Conservation (phyloP, 2,329 filamentous ascomycete species). For the Fusarium liriodendri region DNA sequence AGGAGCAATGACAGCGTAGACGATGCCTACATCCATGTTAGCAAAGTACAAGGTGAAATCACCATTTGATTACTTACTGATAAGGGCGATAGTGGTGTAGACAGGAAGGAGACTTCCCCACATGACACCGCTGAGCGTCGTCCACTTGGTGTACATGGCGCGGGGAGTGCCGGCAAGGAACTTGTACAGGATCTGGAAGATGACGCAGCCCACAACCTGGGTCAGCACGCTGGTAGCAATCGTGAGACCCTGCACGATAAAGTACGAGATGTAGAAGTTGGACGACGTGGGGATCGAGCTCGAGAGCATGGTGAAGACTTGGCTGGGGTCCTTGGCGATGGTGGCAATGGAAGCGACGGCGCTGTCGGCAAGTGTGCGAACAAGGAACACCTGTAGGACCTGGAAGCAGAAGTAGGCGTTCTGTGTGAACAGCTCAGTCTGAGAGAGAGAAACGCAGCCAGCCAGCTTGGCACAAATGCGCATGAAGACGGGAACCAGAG, state of each 20-base stretch:
- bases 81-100: constrained; percentile 79
- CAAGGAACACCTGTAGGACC: constrained; percentile 92
- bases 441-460: constrained; percentile 81
- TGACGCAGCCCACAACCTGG: constrained; percentile 72
- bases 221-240: constrained; percentile 80
- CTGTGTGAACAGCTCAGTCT: constrained; percentile 89
- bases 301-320: constrained; percentile 74
- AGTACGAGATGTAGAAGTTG: constrained; percentile 94
- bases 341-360: constrained; percentile 75
- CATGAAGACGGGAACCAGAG: constrained; percentile 77
- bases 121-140: constrained; percentile 72
- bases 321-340: constrained; percentile 71
- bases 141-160: constrained; percentile 81
- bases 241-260: constrained; percentile 85
- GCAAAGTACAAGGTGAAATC: neutral
- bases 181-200: constrained; percentile 76
- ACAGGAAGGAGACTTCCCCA: constrained; percentile 84
- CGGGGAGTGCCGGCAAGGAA: constrained; percentile 81
- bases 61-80: constrained; percentile 58
- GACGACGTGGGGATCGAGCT: constrained; percentile 81
- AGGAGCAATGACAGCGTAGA: constrained; percentile 86
- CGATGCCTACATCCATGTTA: constrained; percentile 63
- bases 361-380: constrained; percentile 84
- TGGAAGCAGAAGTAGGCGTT: constrained; percentile 94
- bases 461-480: constrained; percentile 78